Evolutionary conservation across 2,329 filamentous ascomycete species (phyloP), one percentile per base, ranked within the genome.

Genomic region (Neonectria punicea): DNA sequence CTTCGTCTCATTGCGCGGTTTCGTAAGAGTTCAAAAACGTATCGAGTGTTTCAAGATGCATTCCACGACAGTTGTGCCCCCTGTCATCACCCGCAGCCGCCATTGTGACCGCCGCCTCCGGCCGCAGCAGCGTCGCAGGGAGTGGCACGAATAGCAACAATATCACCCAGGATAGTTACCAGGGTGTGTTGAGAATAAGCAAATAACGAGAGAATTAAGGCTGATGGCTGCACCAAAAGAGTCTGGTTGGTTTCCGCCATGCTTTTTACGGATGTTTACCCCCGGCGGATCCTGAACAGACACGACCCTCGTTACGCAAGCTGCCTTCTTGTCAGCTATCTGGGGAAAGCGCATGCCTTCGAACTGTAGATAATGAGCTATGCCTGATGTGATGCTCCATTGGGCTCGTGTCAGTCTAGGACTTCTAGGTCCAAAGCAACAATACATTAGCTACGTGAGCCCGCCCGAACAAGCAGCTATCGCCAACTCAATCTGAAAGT

Each of bases 181-280:
- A 6, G 39, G 39, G 39, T 30, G 28, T 51, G 49, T 18, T 34
- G 11, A 9, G 18, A 20, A 32, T 18, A 51, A 51, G 30, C 13
- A 51, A 34, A 34, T 34, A 51, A 34, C n/a, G n/a, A 34, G 28
- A 20, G 32, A 13, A 18, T 51, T 51, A 51, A 51, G 49, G 49
- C 32, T 51, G 49, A 32, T 20, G n/a, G 18, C 7, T 13, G 10
- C n/a, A 20, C 49, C n/a, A 13, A 51, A 20, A 8, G 49, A 34
- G 49, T 51, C 18, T 34, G 49, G 49, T 51, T 34, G 11, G 30
- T 32, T 51, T 51, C 49, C 49, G 28, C 28, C 30, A 51, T 51
- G 28, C 9, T 11, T 34, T 34, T 51, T 34, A 20, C 18, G 49
- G 18, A 20, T 34, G 49, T 32, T 18, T 18, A 30, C 14, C 10